Evolutionary conservation across 2,329 filamentous ascomycete genomes (phyloP), one percentile per base, ranked within the genome.

Genomic region (Falciphora oryzae): DNA sequence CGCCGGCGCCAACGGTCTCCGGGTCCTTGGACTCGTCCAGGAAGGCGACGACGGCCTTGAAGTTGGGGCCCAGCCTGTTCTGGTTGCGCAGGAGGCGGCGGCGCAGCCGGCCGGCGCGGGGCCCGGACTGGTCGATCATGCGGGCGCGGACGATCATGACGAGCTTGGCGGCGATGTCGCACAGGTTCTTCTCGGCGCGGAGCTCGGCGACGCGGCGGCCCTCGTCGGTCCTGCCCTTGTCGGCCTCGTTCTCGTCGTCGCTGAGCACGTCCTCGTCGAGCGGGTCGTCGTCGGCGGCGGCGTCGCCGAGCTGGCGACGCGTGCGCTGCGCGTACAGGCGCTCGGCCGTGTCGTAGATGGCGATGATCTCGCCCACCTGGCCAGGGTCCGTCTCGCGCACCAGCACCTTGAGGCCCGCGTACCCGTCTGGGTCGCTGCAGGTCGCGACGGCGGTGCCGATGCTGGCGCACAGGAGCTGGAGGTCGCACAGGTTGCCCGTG

Each of bases 81-180:
- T 89, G 89, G 76, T 99, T 97, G 68, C 91, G 84, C 70, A 89
- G 82, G 28, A 99, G 80, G 27, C 93, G 84, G 70, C 86, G 85
- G 67, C 85, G 85, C 50, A 96, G 82, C 72, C 85, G 86, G 35
- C 86, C 87, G 11, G 83, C 83, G 35, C 85, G 78, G 14, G 83
- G 77, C 8, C 85, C 86, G 1, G 79, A 80, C 57, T 81, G 78
- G 72, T 96, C 92, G 62, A 97, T 80, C 57, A 93, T 86, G 63
- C 87, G 87, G 27, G 88, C 91, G 13, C 90, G 81, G 28, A 96
- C 87, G 16, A 89, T 90, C 57, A 96, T 84, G 53, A 97, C 90
- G 58, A 96, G 85, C 73, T 95, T 96, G 67, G 88, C 89, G 0
- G 93, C 89, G 31, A 97, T 81, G 70, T 94, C 90, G 75, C 94